A percentile compares a stretch with the other conserved stretches of the same genome.
These are phyloP conservation scores for Metarhizium rileyi DNA, from an alignment of 2,329 filamentous ascomycete species.

Conservation along the genomic window DNA sequence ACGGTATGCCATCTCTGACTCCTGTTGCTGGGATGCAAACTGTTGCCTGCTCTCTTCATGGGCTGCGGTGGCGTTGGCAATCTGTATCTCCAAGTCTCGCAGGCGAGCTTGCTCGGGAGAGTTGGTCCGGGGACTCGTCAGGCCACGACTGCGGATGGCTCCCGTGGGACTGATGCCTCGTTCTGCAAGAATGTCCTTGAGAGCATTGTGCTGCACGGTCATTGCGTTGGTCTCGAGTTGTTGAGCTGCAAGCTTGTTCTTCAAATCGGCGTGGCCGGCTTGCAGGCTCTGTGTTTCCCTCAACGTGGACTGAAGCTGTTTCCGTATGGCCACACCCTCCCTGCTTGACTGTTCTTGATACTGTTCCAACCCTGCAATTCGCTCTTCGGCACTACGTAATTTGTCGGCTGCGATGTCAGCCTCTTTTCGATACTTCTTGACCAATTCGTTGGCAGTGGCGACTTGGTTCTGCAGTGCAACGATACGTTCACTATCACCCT, in stretches of 20 bases:
- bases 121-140: conserved; percentile 60
- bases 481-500: conserved; percentile 55
- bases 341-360: conserved; percentile 96
- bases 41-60: conserved; percentile 77
- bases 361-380: conserved; percentile 89
- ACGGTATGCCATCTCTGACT: conserved; percentile 80
- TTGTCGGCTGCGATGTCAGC: conserved; percentile 82
- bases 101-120: conserved; percentile 75
- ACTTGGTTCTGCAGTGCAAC: conserved; percentile 71
- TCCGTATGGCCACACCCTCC: conserved; percentile 79
- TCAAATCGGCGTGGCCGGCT: conserved; percentile 70
- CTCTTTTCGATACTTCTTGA: conserved; percentile 80
- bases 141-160: conserved; percentile 58
- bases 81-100: conserved; percentile 79
- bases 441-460: conserved; percentile 65
- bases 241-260: conserved; percentile 72
- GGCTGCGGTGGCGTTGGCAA: conserved; percentile 64
- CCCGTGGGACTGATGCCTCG: conserved; percentile 74
- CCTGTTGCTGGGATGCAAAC: conserved; percentile 71
- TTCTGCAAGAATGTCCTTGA: conserved; percentile 87
- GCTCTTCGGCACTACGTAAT: conserved; percentile 84
- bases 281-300: conserved; percentile 77
- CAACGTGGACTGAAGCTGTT: conserved; percentile 78
- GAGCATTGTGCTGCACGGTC: conserved; percentile 79
- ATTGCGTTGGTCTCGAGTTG: conserved; percentile 93